Conservation (phyloP, 1,139 yeast genomes). For the Geotrichum citri-aurantii region DNA sequence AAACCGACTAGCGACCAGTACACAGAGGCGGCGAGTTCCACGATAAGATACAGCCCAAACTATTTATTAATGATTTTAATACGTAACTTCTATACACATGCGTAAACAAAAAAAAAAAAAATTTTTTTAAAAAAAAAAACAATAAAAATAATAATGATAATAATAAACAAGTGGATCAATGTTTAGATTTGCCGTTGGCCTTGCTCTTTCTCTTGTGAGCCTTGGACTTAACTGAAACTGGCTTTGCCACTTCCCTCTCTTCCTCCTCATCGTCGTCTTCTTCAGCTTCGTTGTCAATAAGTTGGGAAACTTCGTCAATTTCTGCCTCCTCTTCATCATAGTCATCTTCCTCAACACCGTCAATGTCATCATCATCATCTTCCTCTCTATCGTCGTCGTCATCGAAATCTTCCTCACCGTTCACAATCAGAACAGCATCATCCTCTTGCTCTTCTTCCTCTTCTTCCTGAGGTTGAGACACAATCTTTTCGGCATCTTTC, state of each 20-base stretch:
- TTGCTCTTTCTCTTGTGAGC: constrained; percentile 11
- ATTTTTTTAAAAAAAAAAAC: too few relatives aligned
- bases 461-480: constrained; percentile 32
- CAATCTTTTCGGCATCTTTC: constrained; percentile 42
- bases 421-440: constrained; percentile 44
- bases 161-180: background rate
- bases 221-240: constrained; percentile 18
- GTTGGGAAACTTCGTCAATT: constrained; percentile 20
- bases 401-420: constrained; percentile 39
- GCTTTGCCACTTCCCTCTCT: constrained; percentile 20
- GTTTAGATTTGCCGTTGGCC: constrained; percentile 17
- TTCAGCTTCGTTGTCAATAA: constrained; percentile 25
- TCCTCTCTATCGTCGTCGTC: constrained; percentile 38
- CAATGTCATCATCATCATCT: constrained; percentile 28
- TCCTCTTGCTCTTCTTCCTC: constrained; percentile 42
- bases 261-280: constrained; percentile 23
- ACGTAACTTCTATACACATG: background rate
- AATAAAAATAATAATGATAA: too few relatives aligned
- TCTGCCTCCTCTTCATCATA: constrained; percentile 26
- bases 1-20: constrained; percentile 6
- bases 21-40: constrained; percentile 8
- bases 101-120: background rate
- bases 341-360: constrained; percentile 28
- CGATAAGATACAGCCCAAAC: background rate
- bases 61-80: constrained; percentile 4